Conservation (phyloP, 2,329 filamentous ascomycete species). For the Ramichloridium luteum region DNA sequence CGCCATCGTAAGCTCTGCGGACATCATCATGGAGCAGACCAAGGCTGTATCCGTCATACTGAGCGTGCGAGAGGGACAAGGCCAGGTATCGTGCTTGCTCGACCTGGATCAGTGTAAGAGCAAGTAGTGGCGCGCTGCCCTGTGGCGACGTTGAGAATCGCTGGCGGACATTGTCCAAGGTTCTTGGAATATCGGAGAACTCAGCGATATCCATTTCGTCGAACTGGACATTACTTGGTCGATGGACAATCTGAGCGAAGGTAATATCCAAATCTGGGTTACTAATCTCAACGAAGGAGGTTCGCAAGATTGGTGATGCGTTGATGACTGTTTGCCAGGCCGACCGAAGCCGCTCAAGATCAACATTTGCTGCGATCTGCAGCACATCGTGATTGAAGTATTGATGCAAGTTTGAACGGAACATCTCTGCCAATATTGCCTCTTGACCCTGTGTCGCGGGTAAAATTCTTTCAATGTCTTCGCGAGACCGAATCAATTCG, state of each 20-base stretch:
- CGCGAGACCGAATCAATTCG: background rate
- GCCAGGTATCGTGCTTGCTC: constrained; percentile 32
- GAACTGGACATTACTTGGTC: constrained; percentile 25
- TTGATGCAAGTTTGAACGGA: constrained; percentile 56
- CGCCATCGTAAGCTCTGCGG: constrained; percentile 44
- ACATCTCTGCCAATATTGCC: constrained; percentile 72
- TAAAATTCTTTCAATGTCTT: constrained; percentile 43
- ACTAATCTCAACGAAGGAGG: constrained; percentile 56
- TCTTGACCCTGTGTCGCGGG: constrained; percentile 79
- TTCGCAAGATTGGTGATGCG: constrained; percentile 60
- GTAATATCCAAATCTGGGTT: constrained; percentile 44
- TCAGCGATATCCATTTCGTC: constrained; percentile 13
- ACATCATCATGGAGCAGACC: constrained; percentile 61
- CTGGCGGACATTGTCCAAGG: constrained; percentile 23
- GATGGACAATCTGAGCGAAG: constrained; percentile 45
- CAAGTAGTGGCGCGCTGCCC: constrained; percentile 16
- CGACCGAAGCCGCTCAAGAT: constrained; percentile 43
- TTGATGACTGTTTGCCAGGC: constrained; percentile 53
- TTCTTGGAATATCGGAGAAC: constrained; percentile 20
- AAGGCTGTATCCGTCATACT: constrained; percentile 85
- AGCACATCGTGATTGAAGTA: constrained; percentile 84
- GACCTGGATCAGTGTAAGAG: constrained; percentile 29
- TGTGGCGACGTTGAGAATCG: background rate
- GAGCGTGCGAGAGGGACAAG: constrained; percentile 69
- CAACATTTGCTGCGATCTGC: constrained; percentile 42